A percentile compares a stretch with the other conserved stretches of the same genome.
These are phyloP conservation scores for Beverwykella pulmonaria DNA, from an alignment of 495 filamentous ascomycete genomes.

Conservation along the genomic window DNA sequence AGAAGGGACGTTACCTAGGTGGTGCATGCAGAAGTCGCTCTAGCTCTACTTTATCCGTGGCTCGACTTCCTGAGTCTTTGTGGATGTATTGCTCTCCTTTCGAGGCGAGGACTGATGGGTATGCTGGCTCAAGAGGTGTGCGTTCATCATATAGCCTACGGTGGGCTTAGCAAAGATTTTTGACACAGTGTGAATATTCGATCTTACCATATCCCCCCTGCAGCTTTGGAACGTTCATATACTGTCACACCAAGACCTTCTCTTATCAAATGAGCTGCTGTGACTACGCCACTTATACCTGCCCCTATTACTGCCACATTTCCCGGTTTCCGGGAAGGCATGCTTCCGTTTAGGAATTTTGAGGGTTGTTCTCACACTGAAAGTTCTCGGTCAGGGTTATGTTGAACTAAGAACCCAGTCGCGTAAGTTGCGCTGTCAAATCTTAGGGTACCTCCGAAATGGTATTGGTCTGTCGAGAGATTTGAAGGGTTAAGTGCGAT, in stretches of 20 bases:
- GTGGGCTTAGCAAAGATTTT: not conserved
- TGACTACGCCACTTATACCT: slow-evolving; percentile 67
- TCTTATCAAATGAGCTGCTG: slow-evolving; percentile 63
- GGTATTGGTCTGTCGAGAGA: not conserved
- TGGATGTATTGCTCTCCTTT: slow-evolving; percentile 37
- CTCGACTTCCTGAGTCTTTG: slow-evolving; percentile 19
- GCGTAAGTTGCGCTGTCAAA: too few species aligned
- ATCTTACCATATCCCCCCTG: slow-evolving; percentile 66
- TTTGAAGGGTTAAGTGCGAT: not conserved
- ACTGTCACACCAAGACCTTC: slow-evolving; percentile 64
- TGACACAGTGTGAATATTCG: not conserved
- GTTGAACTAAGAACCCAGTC: too few species aligned
- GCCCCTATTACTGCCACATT: slow-evolving; percentile 69
- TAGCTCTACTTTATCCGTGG: slow-evolving; percentile 31
- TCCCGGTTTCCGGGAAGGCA: not conserved
- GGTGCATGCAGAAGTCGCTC: slow-evolving; percentile 53
- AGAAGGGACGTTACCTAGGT: slow-evolving; percentile 49
- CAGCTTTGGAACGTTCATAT: slow-evolving; percentile 61
- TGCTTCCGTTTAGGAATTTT: not conserved
- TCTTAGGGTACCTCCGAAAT: too few species aligned
- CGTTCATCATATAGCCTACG: slow-evolving; percentile 62
- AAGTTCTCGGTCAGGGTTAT: not conserved
- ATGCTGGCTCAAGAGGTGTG: slow-evolving; percentile 58
- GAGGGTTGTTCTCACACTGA: not conserved
- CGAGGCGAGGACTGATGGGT: slow-evolving; percentile 57